Conservation (phyloP, 2,329 filamentous ascomycete genomes). For the Colletotrichum chlorophyti region DNA sequence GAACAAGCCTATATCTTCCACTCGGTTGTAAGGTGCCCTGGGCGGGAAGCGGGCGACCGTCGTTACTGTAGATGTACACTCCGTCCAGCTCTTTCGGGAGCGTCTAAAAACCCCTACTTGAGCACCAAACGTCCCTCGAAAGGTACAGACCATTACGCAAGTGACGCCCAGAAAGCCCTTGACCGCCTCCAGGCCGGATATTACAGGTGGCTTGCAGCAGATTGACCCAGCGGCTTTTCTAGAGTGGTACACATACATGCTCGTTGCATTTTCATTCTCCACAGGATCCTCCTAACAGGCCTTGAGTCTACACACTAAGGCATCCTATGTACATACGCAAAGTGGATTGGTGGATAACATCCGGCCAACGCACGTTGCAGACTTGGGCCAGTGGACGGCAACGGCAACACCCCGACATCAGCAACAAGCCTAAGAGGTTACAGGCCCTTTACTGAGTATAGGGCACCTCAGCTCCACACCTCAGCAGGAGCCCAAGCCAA, state of each 20-base stretch:
- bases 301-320: background rate
- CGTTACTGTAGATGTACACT: background rate
- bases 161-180: conserved; percentile 23
- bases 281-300: background rate
- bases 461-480: conserved; percentile 1
- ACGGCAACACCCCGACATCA: too few species aligned
- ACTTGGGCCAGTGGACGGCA: conserved; percentile 14
- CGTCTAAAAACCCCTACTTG: background rate
- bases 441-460: too few species aligned
- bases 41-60: too few species aligned
- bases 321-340: background rate
- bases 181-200: conserved; percentile 25
- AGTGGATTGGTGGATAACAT: conserved; percentile 5
- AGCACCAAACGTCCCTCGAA: background rate
- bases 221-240: background rate
- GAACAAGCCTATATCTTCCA: background rate
- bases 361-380: conserved; percentile 27
- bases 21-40: too few species aligned
- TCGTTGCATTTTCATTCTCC: background rate
- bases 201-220: conserved; percentile 24
- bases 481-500: conserved; percentile 1
- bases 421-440: too few species aligned
- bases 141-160: conserved; percentile 20
- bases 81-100: background rate
- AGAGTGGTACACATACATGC: too few species aligned